A percentile compares a stretch with the other conserved stretches of the same genome.
Evolutionary conservation across 2,329 filamentous ascomycete species (phyloP).

Genomic region (Hypoxylon rubiginosum): DNA sequence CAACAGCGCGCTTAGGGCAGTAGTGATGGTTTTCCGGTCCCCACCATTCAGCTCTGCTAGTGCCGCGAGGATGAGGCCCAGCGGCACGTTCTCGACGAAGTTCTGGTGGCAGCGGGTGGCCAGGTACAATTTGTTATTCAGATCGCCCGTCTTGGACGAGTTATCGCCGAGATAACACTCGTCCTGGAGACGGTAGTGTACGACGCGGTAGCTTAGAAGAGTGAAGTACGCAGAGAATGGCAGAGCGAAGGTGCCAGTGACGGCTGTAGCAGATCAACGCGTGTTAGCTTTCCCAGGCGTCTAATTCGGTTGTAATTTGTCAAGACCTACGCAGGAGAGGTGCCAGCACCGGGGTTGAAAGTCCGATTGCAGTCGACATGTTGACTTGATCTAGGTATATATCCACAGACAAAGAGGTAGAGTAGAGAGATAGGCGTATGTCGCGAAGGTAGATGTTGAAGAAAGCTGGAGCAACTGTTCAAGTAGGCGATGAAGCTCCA

Average conservation of each 20-base stretch:
- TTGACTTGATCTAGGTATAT: constrained; percentile 2
- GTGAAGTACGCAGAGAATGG: constrained; percentile 52
- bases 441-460: background rate
- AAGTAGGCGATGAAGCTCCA: constrained; percentile 3
- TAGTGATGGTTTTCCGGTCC: constrained; percentile 44
- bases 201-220: constrained; percentile 49
- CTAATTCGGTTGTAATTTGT: background rate
- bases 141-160: constrained; percentile 36
- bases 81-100: constrained; percentile 52
- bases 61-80: constrained; percentile 50
- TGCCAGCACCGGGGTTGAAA: constrained; percentile 34
- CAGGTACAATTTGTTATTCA: constrained; percentile 45
- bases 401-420: background rate
- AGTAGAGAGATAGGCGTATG: background rate
- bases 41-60: constrained; percentile 53
- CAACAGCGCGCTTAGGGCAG: constrained; percentile 47
- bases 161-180: constrained; percentile 49
- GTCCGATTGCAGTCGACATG: constrained; percentile 38
- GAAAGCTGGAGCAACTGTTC: background rate
- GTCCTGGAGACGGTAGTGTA: constrained; percentile 45
- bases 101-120: constrained; percentile 49
- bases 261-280: constrained; percentile 37
- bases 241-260: constrained; percentile 51
- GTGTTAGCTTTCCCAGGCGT: constrained; percentile 1
- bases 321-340: constrained; percentile 42